These are phyloP conservation scores for Syzygium grande DNA, from an alignment of 345 rosid species.

Conservation along the genomic window DNA sequence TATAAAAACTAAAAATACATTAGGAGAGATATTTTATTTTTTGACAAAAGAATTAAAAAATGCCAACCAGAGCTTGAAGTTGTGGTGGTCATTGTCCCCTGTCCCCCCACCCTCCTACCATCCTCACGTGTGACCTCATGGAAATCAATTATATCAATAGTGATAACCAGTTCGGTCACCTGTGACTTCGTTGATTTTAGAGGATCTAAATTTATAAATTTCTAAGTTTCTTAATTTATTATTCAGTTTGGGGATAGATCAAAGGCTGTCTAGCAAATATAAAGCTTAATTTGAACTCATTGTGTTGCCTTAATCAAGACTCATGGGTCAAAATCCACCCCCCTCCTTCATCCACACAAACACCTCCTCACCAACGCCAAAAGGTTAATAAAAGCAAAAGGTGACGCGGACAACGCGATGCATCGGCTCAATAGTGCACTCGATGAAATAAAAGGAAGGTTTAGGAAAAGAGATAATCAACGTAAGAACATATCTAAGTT, in stretches of 20 bases:
- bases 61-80: neutral
- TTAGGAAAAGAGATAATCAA: neutral
- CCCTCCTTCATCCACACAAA: neutral
- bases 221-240: neutral
- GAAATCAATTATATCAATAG: neutral
- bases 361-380: neutral
- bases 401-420: neutral
- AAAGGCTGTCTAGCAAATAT: neutral
- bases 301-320: neutral
- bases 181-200: neutral
- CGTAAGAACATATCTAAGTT: neutral
- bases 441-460: neutral
- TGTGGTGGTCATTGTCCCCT: neutral
- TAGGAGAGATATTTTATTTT: neutral
- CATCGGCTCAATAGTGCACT: neutral
- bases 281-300: neutral
- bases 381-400: neutral
- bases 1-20: neutral
- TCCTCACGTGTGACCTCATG: neutral
- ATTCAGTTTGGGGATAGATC: neutral
- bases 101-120: neutral
- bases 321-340: neutral
- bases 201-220: neutral
- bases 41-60: neutral
- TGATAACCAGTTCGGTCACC: neutral